Evolutionary conservation across 768 basidiomycete species (phyloP).

Genomic region (Trametes cinnabarina): DNA sequence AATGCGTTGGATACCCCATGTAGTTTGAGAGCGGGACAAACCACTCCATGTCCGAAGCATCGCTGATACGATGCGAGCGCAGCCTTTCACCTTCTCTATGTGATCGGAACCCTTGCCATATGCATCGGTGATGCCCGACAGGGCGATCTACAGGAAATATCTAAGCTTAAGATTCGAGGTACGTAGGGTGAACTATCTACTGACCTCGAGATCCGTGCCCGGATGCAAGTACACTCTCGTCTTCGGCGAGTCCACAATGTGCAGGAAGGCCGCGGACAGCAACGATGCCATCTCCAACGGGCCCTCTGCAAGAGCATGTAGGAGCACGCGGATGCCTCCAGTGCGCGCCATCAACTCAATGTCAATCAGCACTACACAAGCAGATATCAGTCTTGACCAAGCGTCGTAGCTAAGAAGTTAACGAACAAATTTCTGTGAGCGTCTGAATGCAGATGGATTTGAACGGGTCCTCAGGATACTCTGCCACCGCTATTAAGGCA

Average conservation of each 20-base stretch:
- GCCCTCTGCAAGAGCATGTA: constrained; percentile 88
- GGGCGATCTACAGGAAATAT: constrained; percentile 57
- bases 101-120: constrained; percentile 82
- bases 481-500: constrained; percentile 89
- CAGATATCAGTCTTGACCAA: not conserved
- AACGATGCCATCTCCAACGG: constrained; percentile 78
- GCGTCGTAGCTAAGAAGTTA: not conserved
- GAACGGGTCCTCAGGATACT: constrained; percentile 89
- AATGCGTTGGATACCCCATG: not conserved
- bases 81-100: constrained; percentile 74
- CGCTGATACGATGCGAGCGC: constrained; percentile 72
- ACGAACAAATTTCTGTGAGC: constrained; percentile 79
- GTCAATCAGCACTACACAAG: constrained; percentile 75
- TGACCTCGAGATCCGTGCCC: constrained; percentile 87
- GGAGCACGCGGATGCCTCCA: constrained; percentile 81
- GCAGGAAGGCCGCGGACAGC: constrained; percentile 76
- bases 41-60: constrained; percentile 95
- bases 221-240: constrained; percentile 75
- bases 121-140: constrained; percentile 89
- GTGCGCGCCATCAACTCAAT: constrained; percentile 76
- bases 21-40: constrained; percentile 37
- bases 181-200: constrained; percentile 14
- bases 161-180: not conserved
- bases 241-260: constrained; percentile 81
- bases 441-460: constrained; percentile 81